Evolutionary conservation across 176 grass and related monocot species (phyloP).

Genomic region (Calamus simplicifolius): DNA sequence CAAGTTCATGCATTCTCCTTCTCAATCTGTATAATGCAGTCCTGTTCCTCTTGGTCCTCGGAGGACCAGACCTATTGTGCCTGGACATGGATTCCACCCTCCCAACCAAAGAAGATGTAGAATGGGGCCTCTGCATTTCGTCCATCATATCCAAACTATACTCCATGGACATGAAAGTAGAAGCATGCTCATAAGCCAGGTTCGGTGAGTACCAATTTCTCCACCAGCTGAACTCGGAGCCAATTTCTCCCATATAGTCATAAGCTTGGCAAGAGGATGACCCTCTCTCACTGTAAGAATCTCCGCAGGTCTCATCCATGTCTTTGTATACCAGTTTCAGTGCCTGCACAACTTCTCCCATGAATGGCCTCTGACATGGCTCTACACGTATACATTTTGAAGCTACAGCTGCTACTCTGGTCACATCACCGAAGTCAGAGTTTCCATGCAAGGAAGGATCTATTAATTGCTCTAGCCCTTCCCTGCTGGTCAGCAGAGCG

Average conservation of each 20-base stretch:
- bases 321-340: constrained; percentile 88
- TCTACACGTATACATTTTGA: constrained; percentile 72
- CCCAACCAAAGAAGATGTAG: background rate
- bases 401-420: constrained; percentile 95
- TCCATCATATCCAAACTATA: constrained; percentile 12
- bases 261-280: constrained; percentile 53
- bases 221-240: constrained; percentile 23
- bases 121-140: background rate
- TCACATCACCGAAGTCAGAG: constrained; percentile 78
- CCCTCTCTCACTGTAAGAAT: constrained; percentile 69
- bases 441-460: constrained; percentile 64
- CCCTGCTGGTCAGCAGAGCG: constrained; percentile 55
- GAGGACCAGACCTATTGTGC: constrained; percentile 12
- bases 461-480: constrained; percentile 69
- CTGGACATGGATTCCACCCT: background rate
- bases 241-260: constrained; percentile 40
- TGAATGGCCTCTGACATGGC: constrained; percentile 81
- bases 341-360: constrained; percentile 99
- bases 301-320: constrained; percentile 50
- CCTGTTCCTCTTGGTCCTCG: constrained; percentile 6
- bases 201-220: background rate
- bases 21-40: constrained; percentile 1
- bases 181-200: background rate
- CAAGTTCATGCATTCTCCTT: constrained; percentile 5
- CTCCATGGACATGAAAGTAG: constrained; percentile 19